phyloP scores from a whole-genome alignment of 805 yeast species.

The Starmera pachycereana region DNA sequence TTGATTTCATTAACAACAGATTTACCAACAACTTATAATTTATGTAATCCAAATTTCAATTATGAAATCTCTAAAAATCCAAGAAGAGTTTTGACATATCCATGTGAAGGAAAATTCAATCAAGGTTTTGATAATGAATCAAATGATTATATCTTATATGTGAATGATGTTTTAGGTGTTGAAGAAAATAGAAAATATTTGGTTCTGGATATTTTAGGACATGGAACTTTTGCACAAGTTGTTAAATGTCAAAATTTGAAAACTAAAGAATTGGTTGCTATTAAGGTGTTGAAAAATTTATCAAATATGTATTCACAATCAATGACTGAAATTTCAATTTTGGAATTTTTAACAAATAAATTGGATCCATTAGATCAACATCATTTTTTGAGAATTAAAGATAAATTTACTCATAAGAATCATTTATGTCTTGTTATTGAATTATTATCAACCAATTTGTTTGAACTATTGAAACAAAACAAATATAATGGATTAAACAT shows the following conservation, averaged over 20 bases:
- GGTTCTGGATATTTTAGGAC: conserved; percentile 85
- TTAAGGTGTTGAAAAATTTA: conserved; percentile 86
- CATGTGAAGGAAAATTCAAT: conserved; percentile 71
- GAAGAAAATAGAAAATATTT: conserved; percentile 80
- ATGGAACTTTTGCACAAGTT: conserved; percentile 98
- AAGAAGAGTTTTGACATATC: conserved; percentile 84
- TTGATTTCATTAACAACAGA: conserved; percentile 68
- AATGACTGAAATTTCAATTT: conserved; percentile 75
- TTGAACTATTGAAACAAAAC: conserved; percentile 86
- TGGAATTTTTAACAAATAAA: conserved; percentile 69
- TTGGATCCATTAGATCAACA: conserved; percentile 63
- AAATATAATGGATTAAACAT: conserved; percentile 85
- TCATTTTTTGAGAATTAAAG: conserved; percentile 69
- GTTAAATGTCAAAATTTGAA: conserved; percentile 75
- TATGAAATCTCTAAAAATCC: conserved; percentile 85
- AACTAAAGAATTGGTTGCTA: conserved; percentile 78
- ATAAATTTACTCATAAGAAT: conserved; percentile 84
- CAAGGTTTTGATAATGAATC: conserved; percentile 84
- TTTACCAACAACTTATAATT: conserved; percentile 67
- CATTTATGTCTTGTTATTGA: conserved; percentile 93
- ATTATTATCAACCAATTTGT: conserved; percentile 74
- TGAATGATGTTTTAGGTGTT: conserved; percentile 84
- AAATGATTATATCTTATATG: conserved; percentile 85
- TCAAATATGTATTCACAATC: conserved; percentile 90
- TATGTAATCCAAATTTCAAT: conserved; percentile 78